phyloP scores from a whole-genome alignment of 1,139 yeast species.

The Martiniozyma asiatica region DNA sequence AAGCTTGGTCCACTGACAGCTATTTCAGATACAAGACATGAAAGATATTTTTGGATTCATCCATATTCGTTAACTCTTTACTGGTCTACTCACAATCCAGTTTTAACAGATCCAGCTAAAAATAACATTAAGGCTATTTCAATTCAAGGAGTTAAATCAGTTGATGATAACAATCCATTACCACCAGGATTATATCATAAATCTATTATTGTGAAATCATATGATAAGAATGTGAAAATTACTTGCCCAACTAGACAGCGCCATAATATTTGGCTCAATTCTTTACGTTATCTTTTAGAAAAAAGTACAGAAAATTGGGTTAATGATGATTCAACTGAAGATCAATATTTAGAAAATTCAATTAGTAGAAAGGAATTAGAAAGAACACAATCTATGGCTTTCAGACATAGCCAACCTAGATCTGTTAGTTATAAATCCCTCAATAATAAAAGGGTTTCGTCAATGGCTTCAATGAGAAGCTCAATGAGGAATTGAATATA shows the following conservation, averaged over 20 bases:
- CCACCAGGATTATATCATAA: slow-evolving; percentile 87
- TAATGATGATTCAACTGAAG: slow-evolving; percentile 17
- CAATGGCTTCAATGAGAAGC: slow-evolving; percentile 6
- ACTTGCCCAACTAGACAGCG: slow-evolving; percentile 84
- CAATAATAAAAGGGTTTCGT: slow-evolving; percentile 5
- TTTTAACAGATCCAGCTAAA: slow-evolving; percentile 52
- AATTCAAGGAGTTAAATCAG: slow-evolving; percentile 65
- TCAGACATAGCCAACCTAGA: slow-evolving; percentile 17
- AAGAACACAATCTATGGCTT: slow-evolving; percentile 15
- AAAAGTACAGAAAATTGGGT: slow-evolving; percentile 52
- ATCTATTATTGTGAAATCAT: slow-evolving; percentile 68
- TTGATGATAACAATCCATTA: slow-evolving; percentile 74
- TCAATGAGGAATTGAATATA: slow-evolving; percentile 5
- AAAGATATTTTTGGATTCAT: slow-evolving; percentile 92
- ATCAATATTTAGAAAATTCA: slow-evolving; percentile 19
- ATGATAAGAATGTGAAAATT: slow-evolving; percentile 55
- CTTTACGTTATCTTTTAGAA: slow-evolving; percentile 64
- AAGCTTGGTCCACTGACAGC: slow-evolving; percentile 64
- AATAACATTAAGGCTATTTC: slow-evolving; percentile 72
- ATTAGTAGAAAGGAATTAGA: slow-evolving; percentile 20
- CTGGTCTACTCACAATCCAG: slow-evolving; percentile 83
- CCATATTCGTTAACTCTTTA: slow-evolving; percentile 85
- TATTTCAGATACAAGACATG: slow-evolving; percentile 73
- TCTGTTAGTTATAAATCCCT: slow-evolving; percentile 3
- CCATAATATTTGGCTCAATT: slow-evolving; percentile 87